Evolutionary conservation across 176 grass and related monocot species (phyloP).

Genomic region (Eragrostis curvula): DNA sequence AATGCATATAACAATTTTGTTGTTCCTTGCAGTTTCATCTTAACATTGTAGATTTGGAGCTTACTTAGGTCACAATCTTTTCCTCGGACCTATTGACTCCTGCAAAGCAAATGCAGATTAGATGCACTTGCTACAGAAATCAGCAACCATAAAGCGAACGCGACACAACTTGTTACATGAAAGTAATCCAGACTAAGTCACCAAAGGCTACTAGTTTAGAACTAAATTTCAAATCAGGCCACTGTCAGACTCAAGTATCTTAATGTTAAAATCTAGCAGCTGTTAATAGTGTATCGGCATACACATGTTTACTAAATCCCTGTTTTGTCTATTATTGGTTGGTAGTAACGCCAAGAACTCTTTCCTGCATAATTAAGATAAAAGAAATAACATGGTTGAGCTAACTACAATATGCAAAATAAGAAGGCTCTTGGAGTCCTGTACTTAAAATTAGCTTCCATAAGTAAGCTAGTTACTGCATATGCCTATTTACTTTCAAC

Average conservation of each 20-base stretch:
- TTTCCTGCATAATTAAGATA: neutral
- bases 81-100: neutral
- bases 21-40: constrained; percentile 19
- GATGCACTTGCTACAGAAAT: constrained; percentile 7
- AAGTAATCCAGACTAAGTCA: neutral
- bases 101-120: neutral
- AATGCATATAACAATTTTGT: constrained; percentile 18
- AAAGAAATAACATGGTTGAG: neutral
- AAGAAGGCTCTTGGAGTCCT: too few relatives aligned
- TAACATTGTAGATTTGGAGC: neutral
- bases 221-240: neutral
- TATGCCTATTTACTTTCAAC: neutral
- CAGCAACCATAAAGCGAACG: neutral
- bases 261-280: neutral
- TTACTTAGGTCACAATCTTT: neutral
- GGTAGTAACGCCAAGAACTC: neutral
- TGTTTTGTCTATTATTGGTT: neutral
- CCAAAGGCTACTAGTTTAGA: neutral
- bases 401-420: too few relatives aligned
- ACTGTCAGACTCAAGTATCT: neutral
- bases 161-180: neutral
- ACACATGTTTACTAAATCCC: neutral
- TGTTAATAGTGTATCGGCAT: neutral
- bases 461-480: too few relatives aligned
- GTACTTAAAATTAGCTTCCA: too few relatives aligned